Evolutionary conservation across 2,329 filamentous ascomycete genomes (phyloP).

Genomic region (Cladosporium sp.): DNA sequence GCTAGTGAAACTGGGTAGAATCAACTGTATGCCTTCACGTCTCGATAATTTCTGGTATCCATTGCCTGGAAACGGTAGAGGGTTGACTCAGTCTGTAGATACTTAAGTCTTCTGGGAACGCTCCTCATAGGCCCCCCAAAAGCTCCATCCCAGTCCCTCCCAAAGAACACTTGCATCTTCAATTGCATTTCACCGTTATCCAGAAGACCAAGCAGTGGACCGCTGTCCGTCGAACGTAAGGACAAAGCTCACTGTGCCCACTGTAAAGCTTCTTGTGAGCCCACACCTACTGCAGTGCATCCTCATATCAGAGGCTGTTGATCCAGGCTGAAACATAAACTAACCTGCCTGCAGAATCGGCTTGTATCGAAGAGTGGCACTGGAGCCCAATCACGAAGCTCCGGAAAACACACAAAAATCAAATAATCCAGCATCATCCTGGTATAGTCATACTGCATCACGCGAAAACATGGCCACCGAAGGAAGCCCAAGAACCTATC

Average conservation of each 20-base stretch:
- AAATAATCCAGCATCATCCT: conserved; percentile 4
- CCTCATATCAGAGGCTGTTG: background rate
- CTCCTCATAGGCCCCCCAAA: conserved; percentile 1
- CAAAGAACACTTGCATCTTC: background rate
- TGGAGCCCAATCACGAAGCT: background rate
- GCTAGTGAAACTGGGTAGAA: conserved; percentile 1
- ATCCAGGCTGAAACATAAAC: conserved; percentile 9
- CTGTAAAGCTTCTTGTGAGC: conserved; percentile 3
- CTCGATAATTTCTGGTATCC: conserved; percentile 6
- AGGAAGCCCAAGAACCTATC: conserved; percentile 18
- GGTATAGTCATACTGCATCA: conserved; percentile 1
- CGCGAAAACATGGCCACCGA: conserved; percentile 5
- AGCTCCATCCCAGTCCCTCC: background rate
- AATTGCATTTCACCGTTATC: background rate
- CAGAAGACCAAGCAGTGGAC: too few species aligned
- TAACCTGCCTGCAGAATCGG: conserved; percentile 4
- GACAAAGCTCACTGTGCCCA: too few species aligned
- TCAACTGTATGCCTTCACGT: conserved; percentile 9
- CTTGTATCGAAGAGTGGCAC: background rate
- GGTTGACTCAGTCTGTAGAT: conserved; percentile 8
- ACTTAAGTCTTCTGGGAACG: conserved; percentile 10
- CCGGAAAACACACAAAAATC: too few species aligned
- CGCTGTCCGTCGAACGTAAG: too few species aligned
- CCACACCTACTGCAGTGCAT: conserved; percentile 11
- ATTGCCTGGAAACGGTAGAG: conserved; percentile 3